These are phyloP conservation scores for Stachybotrys chartarum DNA, from an alignment of 2,329 filamentous ascomycete species.

Conservation along the genomic window DNA sequence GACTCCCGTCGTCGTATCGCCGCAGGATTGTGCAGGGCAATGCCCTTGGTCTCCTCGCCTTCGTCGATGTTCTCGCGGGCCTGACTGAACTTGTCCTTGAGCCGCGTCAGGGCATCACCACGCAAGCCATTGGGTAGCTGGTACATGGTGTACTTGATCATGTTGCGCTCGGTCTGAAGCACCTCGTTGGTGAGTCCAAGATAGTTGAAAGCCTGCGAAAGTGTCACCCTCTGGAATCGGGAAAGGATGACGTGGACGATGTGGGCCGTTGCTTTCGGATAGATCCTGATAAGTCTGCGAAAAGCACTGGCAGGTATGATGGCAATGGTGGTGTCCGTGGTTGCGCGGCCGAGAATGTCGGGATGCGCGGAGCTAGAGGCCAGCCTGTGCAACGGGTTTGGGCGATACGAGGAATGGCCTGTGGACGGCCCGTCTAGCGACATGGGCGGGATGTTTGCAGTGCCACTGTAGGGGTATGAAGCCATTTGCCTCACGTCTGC, in stretches of 20 bases:
- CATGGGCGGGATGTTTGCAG: conserved; percentile 63
- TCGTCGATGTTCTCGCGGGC: conserved; percentile 76
- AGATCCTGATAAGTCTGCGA: conserved; percentile 82
- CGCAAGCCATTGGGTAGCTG: conserved; percentile 87
- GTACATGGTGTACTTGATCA: conserved; percentile 87
- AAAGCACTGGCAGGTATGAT: conserved; percentile 98
- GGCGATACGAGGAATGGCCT: conserved; percentile 23
- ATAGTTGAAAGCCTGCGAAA: conserved; percentile 91
- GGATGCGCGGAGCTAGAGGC: conserved; percentile 78
- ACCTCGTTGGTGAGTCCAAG: conserved; percentile 89
- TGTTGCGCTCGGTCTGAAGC: conserved; percentile 82
- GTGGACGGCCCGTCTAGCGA: conserved; percentile 51
- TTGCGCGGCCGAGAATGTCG: conserved; percentile 93
- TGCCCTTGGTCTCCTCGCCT: conserved; percentile 79
- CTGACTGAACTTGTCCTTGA: conserved; percentile 87
- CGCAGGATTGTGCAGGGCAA: conserved; percentile 81
- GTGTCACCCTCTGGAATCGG: conserved; percentile 85
- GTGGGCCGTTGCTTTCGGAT: conserved; percentile 92
- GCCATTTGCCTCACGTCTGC: conserved; percentile 6
- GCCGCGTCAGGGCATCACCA: conserved; percentile 69
- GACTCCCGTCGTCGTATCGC: conserved; percentile 61
- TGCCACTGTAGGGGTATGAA: conserved; percentile 6
- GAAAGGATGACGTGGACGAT: conserved; percentile 98
- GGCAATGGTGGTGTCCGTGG: conserved; percentile 93
- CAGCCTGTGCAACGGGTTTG: conserved; percentile 32